Evolutionary conservation across 2,329 filamentous ascomycete genomes (phyloP).

Genomic region (Diaporthe capsici): DNA sequence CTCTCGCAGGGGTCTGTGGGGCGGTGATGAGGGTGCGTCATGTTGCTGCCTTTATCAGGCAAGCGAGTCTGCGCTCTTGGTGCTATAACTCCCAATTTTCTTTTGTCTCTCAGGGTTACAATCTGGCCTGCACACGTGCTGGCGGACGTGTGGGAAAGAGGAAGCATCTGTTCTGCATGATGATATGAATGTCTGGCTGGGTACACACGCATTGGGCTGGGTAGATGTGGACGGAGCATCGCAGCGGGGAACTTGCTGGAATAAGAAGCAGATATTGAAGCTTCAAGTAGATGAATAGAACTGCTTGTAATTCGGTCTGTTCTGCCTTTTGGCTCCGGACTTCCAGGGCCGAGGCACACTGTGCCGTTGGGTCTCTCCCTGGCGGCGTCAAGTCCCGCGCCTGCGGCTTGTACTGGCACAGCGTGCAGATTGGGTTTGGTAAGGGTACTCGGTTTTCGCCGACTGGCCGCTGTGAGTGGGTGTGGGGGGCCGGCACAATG

Average conservation of each 20-base stretch:
- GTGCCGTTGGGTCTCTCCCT: background rate
- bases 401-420: background rate
- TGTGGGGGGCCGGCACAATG: background rate
- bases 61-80: background rate
- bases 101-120: background rate
- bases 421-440: background rate
- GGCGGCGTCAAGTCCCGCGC: background rate
- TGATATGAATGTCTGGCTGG: conserved; percentile 20
- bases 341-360: too few species aligned
- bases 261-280: background rate
- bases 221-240: background rate
- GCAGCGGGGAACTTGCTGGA: background rate
- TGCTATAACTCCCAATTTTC: background rate
- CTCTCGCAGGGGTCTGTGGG: conserved; percentile 48
- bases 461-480: background rate
- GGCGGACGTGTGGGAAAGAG: background rate
- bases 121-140: conserved; percentile 4
- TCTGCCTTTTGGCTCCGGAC: too few species aligned
- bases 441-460: background rate
- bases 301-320: background rate
- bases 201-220: conserved; percentile 20
- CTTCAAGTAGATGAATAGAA: conserved; percentile 20
- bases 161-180: conserved; percentile 21
- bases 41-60: background rate
- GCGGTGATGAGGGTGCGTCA: background rate